phyloP scores from a whole-genome alignment of 306 rosid genomes.

The Citrullus amarus region DNA sequence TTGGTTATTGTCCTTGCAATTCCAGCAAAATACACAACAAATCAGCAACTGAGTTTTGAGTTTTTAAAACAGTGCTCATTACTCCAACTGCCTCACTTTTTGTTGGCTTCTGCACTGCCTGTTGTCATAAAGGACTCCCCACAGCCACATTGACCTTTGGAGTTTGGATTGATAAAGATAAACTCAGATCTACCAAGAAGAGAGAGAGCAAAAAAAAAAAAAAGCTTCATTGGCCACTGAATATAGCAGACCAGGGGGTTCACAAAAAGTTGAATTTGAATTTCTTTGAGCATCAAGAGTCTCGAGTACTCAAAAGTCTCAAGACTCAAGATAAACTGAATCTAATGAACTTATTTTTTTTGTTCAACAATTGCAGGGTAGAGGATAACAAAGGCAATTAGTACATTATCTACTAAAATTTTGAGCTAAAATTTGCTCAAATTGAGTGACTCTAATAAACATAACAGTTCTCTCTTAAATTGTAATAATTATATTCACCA shows the following conservation, averaged over 20 bases:
- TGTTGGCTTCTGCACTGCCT: constrained; percentile 28
- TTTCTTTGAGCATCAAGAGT: no score
- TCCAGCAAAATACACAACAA: neutral
- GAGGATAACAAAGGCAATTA: no score
- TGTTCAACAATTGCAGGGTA: no score
- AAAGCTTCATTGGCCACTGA: neutral
- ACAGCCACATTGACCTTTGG: constrained; percentile 95
- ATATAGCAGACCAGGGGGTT: neutral
- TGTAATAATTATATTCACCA: no score
- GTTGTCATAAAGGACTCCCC: constrained; percentile 90
- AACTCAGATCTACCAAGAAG: constrained; percentile 63
- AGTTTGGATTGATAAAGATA: constrained; percentile 81
- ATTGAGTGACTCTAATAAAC: no score
- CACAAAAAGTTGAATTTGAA: no score
- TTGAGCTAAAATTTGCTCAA: no score
- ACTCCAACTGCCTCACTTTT: constrained; percentile 6
- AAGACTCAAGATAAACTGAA: neutral
- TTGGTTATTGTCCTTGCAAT: neutral
- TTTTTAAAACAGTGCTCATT: neutral
- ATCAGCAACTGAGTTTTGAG: neutral
- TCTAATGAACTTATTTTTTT: neutral
- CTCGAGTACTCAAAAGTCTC: no score
- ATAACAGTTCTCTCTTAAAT: no score
- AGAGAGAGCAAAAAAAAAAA: no score
- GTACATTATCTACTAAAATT: no score